phyloP scores from a whole-genome alignment of 2,329 filamentous ascomycete genomes.

The Fusarium sp. region DNA sequence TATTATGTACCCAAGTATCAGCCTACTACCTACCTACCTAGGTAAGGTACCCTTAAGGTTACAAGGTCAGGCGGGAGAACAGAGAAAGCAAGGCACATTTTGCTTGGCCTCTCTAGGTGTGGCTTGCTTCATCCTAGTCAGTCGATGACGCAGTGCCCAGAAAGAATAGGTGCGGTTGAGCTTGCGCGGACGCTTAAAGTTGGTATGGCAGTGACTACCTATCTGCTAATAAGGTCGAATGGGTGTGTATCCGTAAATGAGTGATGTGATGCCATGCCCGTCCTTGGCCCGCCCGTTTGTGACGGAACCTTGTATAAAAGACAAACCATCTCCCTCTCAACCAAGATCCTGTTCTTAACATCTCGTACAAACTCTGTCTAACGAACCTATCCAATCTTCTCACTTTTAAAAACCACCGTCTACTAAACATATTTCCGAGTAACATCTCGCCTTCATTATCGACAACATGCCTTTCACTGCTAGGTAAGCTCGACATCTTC shows the following conservation, averaged over 20 bases:
- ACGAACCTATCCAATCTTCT: conserved; percentile 11
- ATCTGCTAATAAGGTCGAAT: not conserved
- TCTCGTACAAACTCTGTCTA: conserved; percentile 6
- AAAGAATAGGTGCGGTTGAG: conserved; percentile 29
- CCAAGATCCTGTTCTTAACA: not conserved
- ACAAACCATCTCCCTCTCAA: conserved; percentile 33
- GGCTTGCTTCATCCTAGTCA: conserved; percentile 30
- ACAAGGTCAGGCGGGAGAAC: conserved; percentile 19
- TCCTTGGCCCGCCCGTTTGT: conserved; percentile 1
- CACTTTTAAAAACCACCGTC: not conserved
- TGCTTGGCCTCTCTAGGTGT: conserved; percentile 37
- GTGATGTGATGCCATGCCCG: conserved; percentile 29
- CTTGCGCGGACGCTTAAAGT: conserved; percentile 20
- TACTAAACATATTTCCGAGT: conserved; percentile 18
- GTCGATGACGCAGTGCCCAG: conserved; percentile 49
- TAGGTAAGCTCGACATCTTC: conserved; percentile 55
- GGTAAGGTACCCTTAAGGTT: no score
- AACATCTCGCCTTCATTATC: conserved; percentile 27
- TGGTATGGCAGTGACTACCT: conserved; percentile 13
- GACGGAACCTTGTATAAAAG: conserved; percentile 38
- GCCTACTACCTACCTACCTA: not conserved
- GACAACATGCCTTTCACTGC: conserved; percentile 67
- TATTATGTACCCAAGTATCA: not conserved
- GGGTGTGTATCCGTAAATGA: conserved; percentile 1
- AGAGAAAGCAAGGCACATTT: conserved; percentile 35